Conservation (phyloP, 2,329 filamentous ascomycete species). For the Samsoniella hepiali region DNA sequence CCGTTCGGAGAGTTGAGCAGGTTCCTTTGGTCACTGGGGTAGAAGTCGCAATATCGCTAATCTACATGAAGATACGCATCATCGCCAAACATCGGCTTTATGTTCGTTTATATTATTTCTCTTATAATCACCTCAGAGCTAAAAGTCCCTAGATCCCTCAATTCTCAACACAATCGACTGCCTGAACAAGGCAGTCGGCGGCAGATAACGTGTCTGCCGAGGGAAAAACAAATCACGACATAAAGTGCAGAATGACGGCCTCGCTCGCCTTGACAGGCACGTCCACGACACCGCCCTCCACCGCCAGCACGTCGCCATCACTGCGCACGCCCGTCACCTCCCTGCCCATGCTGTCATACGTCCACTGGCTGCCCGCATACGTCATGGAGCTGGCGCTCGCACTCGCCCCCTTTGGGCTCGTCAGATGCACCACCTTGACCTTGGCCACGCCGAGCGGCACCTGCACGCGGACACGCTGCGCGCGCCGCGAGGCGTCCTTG, state of each 20-base stretch:
- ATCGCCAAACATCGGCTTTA: too few relatives aligned
- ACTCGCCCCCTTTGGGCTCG: slow-evolving; percentile 33
- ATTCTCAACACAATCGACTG: too few relatives aligned
- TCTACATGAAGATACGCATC: too few relatives aligned
- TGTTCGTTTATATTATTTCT: too few relatives aligned
- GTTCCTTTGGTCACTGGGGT: too few relatives aligned
- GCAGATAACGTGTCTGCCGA: too few relatives aligned
- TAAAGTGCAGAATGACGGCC: slow-evolving; percentile 14
- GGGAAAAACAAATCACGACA: not conserved
- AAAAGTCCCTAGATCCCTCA: too few relatives aligned
- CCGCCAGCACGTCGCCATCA: slow-evolving; percentile 29
- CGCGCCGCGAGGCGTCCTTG: not conserved
- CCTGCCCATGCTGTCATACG: slow-evolving; percentile 31
- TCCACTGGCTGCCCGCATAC: slow-evolving; percentile 39
- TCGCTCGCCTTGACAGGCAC: slow-evolving; percentile 15
- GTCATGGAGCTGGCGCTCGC: slow-evolving; percentile 33
- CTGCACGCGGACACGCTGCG: not conserved
- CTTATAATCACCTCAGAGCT: too few relatives aligned
- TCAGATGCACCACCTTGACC: slow-evolving; percentile 31
- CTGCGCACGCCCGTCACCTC: slow-evolving; percentile 33
- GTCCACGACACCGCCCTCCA: slow-evolving; percentile 24
- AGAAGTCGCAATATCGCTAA: too few relatives aligned
- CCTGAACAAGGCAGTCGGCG: too few relatives aligned
- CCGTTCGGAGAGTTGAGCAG: too few relatives aligned
- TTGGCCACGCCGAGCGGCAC: slow-evolving; percentile 13